Evolutionary conservation across 148 eudicot species (phyloP).

Genomic region (Rhododendron henanense): DNA sequence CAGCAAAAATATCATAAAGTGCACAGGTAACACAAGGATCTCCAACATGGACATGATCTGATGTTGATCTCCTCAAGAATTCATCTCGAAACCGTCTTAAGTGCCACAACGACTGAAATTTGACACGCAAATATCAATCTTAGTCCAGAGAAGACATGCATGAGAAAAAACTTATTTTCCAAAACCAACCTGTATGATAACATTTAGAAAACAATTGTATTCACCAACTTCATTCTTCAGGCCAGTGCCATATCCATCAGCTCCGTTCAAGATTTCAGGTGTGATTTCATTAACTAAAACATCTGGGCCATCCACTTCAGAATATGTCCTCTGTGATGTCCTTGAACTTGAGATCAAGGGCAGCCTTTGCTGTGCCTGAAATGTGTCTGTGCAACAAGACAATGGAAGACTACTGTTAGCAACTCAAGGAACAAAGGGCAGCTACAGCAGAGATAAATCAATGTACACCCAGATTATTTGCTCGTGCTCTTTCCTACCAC

Average conservation of each 20-base stretch:
- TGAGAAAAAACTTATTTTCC: not conserved
- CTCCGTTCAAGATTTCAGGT: slow-evolving; percentile 32
- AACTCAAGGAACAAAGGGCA: slow-evolving; percentile 5
- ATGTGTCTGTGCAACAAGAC: slow-evolving; percentile 40
- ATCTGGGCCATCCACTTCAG: slow-evolving; percentile 25
- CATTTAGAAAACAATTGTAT: slow-evolving; percentile 96
- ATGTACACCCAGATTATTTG: not conserved
- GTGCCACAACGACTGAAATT: slow-evolving; percentile 84
- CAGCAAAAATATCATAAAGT: slow-evolving; percentile 71
- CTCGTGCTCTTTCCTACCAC: not conserved
- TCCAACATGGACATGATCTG: slow-evolving; percentile 77
- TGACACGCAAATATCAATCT: not conserved
- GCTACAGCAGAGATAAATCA: not conserved
- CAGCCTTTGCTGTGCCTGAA: slow-evolving; percentile 45
- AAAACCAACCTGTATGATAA: slow-evolving; percentile 86
- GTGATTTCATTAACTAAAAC: slow-evolving; percentile 25
- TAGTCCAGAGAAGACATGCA: not conserved
- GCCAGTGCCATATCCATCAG: slow-evolving; percentile 64
- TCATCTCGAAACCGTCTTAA: slow-evolving; percentile 70
- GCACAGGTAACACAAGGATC: slow-evolving; percentile 98
- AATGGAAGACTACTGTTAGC: slow-evolving; percentile 1
- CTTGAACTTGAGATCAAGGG: slow-evolving; percentile 41
- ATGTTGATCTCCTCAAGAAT: slow-evolving; percentile 65
- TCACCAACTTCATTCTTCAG: slow-evolving; percentile 91
- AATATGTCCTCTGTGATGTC: slow-evolving; percentile 23